These are phyloP conservation scores for Rhodotorula sp. DNA, from an alignment of 1,284 basidiomycete species.

Conservation along the genomic window DNA sequence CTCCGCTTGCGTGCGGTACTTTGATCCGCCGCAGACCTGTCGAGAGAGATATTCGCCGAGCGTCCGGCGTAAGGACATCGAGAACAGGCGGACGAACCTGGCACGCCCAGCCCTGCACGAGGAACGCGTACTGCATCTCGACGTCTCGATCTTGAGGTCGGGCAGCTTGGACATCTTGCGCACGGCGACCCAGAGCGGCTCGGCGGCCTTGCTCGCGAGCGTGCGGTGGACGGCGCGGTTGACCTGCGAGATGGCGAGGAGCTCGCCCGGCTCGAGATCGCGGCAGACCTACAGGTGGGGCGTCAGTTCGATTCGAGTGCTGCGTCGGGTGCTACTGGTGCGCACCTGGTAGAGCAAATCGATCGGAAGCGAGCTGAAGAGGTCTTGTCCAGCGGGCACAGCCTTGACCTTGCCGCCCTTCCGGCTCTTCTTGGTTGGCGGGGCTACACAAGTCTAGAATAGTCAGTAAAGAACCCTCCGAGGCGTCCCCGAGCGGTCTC, in stretches of 20 bases:
- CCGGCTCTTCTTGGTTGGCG: too few relatives aligned
- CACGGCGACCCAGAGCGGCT: background rate
- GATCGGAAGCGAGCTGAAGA: too few relatives aligned
- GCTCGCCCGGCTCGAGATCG: constrained; percentile 86
- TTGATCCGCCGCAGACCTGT: background rate
- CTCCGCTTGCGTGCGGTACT: background rate
- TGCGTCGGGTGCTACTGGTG: too few relatives aligned
- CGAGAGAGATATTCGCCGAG: too few relatives aligned
- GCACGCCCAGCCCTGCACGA: background rate
- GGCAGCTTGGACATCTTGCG: background rate
- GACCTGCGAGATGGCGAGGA: constrained; percentile 56
- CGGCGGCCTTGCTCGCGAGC: background rate
- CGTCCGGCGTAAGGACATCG: too few relatives aligned
- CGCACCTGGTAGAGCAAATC: too few relatives aligned
- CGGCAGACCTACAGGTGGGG: background rate
- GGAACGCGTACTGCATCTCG: background rate
- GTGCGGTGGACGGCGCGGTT: background rate
- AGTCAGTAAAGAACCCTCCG: too few relatives aligned
- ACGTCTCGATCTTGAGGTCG: background rate
- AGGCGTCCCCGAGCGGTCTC: too few relatives aligned
- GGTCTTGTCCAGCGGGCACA: too few relatives aligned
- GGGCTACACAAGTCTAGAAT: too few relatives aligned
- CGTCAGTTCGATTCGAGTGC: background rate
- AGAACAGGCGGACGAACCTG: background rate
- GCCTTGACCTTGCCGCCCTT: too few relatives aligned